phyloP scores from a whole-genome alignment of 2,329 filamentous ascomycete species.

The Nannizzia gypsea region DNA sequence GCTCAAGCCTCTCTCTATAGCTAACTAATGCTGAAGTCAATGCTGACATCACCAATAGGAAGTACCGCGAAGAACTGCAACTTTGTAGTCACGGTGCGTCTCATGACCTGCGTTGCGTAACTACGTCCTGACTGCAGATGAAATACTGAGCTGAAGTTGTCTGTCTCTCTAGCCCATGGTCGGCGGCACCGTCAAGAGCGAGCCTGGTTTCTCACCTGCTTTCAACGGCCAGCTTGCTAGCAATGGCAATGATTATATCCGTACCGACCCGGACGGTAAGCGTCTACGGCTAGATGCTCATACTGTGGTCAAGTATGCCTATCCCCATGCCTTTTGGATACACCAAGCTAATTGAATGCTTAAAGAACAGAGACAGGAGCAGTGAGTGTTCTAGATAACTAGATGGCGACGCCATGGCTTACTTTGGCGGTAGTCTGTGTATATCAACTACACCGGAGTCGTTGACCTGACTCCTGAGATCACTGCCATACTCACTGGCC shows the following conservation, averaged over 20 bases:
- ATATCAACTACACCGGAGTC: constrained; percentile 33
- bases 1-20: neutral
- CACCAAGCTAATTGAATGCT: neutral
- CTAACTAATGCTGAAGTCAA: neutral
- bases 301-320: constrained; percentile 27
- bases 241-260: constrained; percentile 34
- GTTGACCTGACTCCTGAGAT: constrained; percentile 26
- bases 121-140: too few relatives aligned
- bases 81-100: constrained; percentile 28
- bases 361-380: constrained; percentile 24
- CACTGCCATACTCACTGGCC: constrained; percentile 23
- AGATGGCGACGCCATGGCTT: constrained; percentile 14
- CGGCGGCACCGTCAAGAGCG: constrained; percentile 27
- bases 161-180: constrained; percentile 26
- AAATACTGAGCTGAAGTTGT: neutral
- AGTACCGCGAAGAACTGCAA: constrained; percentile 26
- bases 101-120: neutral
- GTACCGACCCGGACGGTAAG: constrained; percentile 29
- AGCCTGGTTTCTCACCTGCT: constrained; percentile 25
- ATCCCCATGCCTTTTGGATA: neutral
- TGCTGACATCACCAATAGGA: constrained; percentile 17
- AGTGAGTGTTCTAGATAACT: constrained; percentile 16
- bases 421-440: constrained; percentile 18
- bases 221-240: constrained; percentile 30
- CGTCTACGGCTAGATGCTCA: constrained; percentile 32